phyloP scores from a whole-genome alignment of 306 rosid species.

The Pterocarpus macrocarpus region DNA sequence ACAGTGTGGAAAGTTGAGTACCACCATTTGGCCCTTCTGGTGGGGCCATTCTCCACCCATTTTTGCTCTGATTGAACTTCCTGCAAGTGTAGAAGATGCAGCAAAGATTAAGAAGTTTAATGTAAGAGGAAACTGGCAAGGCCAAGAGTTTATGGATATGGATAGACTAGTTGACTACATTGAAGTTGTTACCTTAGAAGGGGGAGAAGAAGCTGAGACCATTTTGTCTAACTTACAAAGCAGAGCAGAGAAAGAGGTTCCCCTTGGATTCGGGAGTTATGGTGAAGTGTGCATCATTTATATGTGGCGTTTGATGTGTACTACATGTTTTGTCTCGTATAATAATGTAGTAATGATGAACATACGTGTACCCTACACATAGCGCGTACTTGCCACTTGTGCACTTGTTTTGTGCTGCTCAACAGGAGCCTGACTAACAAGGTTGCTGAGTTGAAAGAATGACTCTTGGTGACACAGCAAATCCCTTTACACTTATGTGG shows the following conservation, averaged over 20 bases:
- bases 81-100: slow-evolving; percentile 47
- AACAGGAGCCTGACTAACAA: not conserved
- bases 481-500: not conserved
- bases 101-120: slow-evolving; percentile 1
- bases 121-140: not conserved
- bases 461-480: not conserved
- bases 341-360: slow-evolving; percentile 43
- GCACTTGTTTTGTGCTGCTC: slow-evolving; percentile 10
- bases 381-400: slow-evolving; percentile 42
- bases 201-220: slow-evolving; percentile 73
- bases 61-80: slow-evolving; percentile 57
- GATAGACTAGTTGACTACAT: not conserved
- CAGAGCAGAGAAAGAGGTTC: slow-evolving; percentile 27
- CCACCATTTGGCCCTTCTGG: slow-evolving; percentile 92
- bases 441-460: not conserved
- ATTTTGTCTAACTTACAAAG: slow-evolving; percentile 43
- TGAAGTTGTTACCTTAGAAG: slow-evolving; percentile 57
- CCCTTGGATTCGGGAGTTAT: slow-evolving; percentile 43
- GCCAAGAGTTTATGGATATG: not conserved
- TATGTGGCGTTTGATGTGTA: slow-evolving; percentile 52
- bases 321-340: slow-evolving; percentile 22
- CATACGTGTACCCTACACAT: slow-evolving; percentile 7
- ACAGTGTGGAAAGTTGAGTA: slow-evolving; percentile 92
- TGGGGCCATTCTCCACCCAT: slow-evolving; percentile 67
- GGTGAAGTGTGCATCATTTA: slow-evolving; percentile 43